Base-by-base conservation (phyloP, 129 eudicot genomes). In the Flaveria robusta region DNA sequence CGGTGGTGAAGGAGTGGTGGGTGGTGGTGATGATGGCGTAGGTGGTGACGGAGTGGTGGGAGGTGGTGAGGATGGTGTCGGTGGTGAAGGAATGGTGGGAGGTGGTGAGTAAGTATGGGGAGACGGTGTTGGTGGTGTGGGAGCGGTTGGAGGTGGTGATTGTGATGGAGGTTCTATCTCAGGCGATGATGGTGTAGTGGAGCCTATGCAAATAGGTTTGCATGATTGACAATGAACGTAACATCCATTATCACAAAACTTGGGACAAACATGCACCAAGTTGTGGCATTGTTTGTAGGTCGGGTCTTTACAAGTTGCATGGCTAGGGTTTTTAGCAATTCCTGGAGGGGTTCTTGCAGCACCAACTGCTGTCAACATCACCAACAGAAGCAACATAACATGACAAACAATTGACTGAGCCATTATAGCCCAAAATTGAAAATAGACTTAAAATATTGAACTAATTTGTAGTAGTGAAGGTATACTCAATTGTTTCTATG, bases 241-340 rank as follows among this genome's bases (percentile, higher is more conserved):
- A 76, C 97, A 91, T 0, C 83, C 67, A 59, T 91, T 68, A 46
- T 90, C 89, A 71, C 93, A 91, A 78, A 84, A 88, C 84, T 90
- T 88, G 12, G 96, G 96, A 55, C 93, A 90, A 13, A 86, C 93
- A 80, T 87, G 91, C 63, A 71, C 91, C 65, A 88, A 66, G 66
- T 88, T 91, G 47, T 88, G 54, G 31, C 97, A 91, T 22, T 66
- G 11, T 73, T 88, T 91, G 86, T 72, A 86, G 10, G 63, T 47
- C 31, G 69, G 56, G 49, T 68, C 70, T 62, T 23, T 66, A 45
- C 94, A 91, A 1, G 70, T 79, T 47, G 90, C 91, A 31, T 83
- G 77, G 75, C 85, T 83, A 19, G 91, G 94, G 56, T 85, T 66
- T 0, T 86, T 81, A 49, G 97, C 90, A 73, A 83, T 88, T 55